These are phyloP conservation scores for Dichotomocladium elegans DNA, from an alignment of 371 early-diverging fungal genomes.

Conservation along the genomic window DNA sequence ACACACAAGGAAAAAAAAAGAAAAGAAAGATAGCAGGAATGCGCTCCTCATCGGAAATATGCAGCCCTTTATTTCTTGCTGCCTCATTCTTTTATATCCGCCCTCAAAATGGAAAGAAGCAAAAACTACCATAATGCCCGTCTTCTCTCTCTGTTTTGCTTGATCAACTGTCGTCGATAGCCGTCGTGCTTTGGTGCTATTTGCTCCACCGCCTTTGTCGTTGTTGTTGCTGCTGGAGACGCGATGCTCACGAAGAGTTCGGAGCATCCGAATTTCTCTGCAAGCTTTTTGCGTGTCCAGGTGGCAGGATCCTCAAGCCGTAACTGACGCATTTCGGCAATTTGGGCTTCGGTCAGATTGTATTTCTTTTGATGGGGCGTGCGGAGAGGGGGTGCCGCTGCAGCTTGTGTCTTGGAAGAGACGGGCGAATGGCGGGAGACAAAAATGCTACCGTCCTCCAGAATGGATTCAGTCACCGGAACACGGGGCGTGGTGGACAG, in stretches of 20 bases:
- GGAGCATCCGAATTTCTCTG: conserved; percentile 45
- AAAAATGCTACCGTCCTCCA: conserved; percentile 36
- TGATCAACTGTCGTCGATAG: conserved; percentile 36
- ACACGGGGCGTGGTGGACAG: conserved; percentile 32
- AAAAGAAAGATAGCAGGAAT: too few relatives aligned
- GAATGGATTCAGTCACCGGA: conserved; percentile 23
- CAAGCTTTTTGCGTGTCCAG: conserved; percentile 48
- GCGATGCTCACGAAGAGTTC: conserved; percentile 38
- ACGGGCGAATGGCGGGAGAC: conserved; percentile 36
- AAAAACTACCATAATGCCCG: conserved; percentile 44
- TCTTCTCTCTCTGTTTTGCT: conserved; percentile 39
- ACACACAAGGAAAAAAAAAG: too few relatives aligned
- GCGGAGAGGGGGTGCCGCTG: conserved; percentile 24
- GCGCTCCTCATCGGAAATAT: too few relatives aligned
- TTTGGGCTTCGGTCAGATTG: conserved; percentile 24
- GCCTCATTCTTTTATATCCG: too few relatives aligned
- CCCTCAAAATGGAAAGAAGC: too few relatives aligned
- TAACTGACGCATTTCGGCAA: conserved; percentile 38
- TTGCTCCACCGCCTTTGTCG: not conserved
- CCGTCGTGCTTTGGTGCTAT: conserved; percentile 15
- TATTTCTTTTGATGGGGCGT: conserved; percentile 10
- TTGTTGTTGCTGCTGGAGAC: conserved; percentile 17
- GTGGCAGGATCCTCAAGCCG: conserved; percentile 35
- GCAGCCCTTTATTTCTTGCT: too few relatives aligned
- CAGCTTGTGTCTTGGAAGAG: conserved; percentile 19